Conservation (phyloP, 768 basidiomycete species). For the Tylopilus felleus region DNA sequence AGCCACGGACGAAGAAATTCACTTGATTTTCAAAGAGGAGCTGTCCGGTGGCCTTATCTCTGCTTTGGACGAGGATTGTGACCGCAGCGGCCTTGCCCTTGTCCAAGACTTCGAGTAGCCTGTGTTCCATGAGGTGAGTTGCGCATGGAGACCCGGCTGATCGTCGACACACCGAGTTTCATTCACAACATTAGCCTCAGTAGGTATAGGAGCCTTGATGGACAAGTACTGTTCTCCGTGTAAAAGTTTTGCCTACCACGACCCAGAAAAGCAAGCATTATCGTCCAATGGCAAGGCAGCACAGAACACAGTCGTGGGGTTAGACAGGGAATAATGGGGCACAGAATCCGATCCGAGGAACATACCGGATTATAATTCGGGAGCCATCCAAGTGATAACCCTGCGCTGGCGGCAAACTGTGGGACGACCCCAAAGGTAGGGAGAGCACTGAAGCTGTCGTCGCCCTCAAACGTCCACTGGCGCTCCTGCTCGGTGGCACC, state of each 20-base stretch:
- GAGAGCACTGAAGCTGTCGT: conserved; percentile 80
- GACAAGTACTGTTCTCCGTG: conserved; percentile 96
- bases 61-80: conserved; percentile 73
- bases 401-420: conserved; percentile 72
- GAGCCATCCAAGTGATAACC: conserved; percentile 76
- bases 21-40: conserved; percentile 89
- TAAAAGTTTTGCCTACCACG: conserved; percentile 79
- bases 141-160: not conserved
- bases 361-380: conserved; percentile 92
- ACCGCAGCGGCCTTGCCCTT: conserved; percentile 95
- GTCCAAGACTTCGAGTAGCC: conserved; percentile 76
- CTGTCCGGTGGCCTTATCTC: conserved; percentile 73
- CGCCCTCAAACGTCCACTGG: conserved; percentile 86
- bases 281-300: not conserved
- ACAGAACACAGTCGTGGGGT: not conserved
- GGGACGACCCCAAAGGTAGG: conserved; percentile 97
- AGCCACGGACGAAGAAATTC: conserved; percentile 88
- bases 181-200: conserved; percentile 74
- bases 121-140: conserved; percentile 27
- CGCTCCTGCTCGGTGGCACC: conserved; percentile 93
- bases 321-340: not conserved
- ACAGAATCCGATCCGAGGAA: conserved; percentile 7
- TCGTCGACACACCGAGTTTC: conserved; percentile 51
- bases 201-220: conserved; percentile 85
- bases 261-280: not conserved